phyloP scores from a whole-genome alignment of 306 rosid genomes.

The Adenanthera pavonina region DNA sequence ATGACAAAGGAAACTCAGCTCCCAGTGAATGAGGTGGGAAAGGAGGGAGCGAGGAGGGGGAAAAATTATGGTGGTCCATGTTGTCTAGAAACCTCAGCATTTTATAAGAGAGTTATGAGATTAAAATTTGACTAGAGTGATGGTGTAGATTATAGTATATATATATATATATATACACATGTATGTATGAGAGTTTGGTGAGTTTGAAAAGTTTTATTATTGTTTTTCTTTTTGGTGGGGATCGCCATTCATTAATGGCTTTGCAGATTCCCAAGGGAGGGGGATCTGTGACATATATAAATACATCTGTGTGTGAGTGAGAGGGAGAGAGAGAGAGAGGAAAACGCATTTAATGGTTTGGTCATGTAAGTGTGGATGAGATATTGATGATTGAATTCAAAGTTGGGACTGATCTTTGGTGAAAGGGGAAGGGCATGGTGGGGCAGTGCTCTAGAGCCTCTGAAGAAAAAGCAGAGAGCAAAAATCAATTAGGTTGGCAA shows the following conservation, averaged over 20 bases:
- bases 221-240: slow-evolving; percentile 52
- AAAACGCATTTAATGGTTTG: slow-evolving; percentile 47
- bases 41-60: slow-evolving; percentile 14
- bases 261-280: slow-evolving; percentile 85
- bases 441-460: slow-evolving; percentile 51
- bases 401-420: slow-evolving; percentile 55
- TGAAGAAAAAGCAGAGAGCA: slow-evolving; percentile 35
- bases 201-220: slow-evolving; percentile 49
- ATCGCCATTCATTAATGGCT: slow-evolving; percentile 76
- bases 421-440: slow-evolving; percentile 55
- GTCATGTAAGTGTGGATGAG: slow-evolving; percentile 60
- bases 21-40: slow-evolving; percentile 46
- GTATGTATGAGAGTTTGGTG: slow-evolving; percentile 58
- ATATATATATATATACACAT: slow-evolving; percentile 35
- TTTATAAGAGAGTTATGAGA: slow-evolving; percentile 61
- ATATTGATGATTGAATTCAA: slow-evolving; percentile 52
- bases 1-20: slow-evolving; percentile 76
- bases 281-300: slow-evolving; percentile 52
- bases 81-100: slow-evolving; percentile 65
- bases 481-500: slow-evolving; percentile 42
- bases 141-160: slow-evolving; percentile 59
- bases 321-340: slow-evolving; percentile 14
- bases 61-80: slow-evolving; percentile 52
- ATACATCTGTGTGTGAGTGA: slow-evolving; percentile 25
- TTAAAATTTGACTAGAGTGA: slow-evolving; percentile 59